These are phyloP conservation scores for Coemansia sp. DNA, from an alignment of 371 early-diverging fungal species.

Conservation along the genomic window DNA sequence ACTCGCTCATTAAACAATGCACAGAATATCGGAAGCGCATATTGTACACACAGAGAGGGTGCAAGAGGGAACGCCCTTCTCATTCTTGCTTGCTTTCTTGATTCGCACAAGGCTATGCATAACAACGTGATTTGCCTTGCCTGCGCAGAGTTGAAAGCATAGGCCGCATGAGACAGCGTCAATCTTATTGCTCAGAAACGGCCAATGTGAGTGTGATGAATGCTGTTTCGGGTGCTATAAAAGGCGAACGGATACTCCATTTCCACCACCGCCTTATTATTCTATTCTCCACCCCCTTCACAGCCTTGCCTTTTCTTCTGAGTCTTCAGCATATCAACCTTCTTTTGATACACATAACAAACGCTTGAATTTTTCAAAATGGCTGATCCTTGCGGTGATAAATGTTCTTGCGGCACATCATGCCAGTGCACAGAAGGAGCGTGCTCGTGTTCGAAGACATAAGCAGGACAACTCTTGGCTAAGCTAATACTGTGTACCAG, in stretches of 20 bases:
- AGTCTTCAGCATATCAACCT: background rate
- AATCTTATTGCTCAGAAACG: background rate
- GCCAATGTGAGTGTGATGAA: background rate
- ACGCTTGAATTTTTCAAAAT: background rate
- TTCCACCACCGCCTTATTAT: background rate
- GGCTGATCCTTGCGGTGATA: background rate
- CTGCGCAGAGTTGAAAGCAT: background rate
- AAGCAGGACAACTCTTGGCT: background rate
- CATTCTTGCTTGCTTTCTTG: background rate
- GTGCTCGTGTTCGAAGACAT: background rate
- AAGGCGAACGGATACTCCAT: background rate
- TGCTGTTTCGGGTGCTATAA: background rate
- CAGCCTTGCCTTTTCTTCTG: background rate
- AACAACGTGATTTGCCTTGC: slow-evolving; percentile 2
- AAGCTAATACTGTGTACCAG: background rate
- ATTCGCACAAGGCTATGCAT: background rate
- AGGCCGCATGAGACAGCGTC: background rate
- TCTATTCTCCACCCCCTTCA: background rate
- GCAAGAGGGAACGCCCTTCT: background rate
- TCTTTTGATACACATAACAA: background rate
- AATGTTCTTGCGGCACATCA: background rate
- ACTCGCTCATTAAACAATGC: background rate
- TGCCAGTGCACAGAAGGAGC: background rate
- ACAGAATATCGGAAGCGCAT: background rate
- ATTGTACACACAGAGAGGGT: background rate